Evolutionary conservation across 2,329 filamentous ascomycete genomes (phyloP).

Genomic region (Aspergillus sp.): DNA sequence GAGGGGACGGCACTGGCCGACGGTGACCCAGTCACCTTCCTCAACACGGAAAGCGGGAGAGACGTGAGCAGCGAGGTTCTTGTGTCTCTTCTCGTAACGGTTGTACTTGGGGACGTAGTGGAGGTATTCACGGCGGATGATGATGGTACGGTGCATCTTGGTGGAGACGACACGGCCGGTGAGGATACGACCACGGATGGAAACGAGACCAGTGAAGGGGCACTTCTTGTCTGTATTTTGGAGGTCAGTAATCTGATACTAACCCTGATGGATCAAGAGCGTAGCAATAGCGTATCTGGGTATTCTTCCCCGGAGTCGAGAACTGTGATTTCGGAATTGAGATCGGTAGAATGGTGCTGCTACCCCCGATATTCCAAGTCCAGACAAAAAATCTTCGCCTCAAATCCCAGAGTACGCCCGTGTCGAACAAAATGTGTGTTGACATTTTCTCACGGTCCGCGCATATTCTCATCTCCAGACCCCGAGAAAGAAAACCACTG

Average conservation of each 20-base stretch:
- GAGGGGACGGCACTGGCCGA: constrained; percentile 98
- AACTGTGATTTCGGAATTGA: constrained; percentile 14
- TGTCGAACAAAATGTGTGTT: neutral
- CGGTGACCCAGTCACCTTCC: constrained; percentile 98
- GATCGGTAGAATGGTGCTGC: neutral
- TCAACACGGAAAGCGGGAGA: constrained; percentile 99
- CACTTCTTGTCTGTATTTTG: constrained; percentile 93
- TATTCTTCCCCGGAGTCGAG: constrained; percentile 10
- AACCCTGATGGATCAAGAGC: neutral
- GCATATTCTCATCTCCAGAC: constrained; percentile 18
- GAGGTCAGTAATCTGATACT: constrained; percentile 26
- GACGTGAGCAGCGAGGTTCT: constrained; percentile 99
- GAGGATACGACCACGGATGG: constrained; percentile 99
- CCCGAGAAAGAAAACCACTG: constrained; percentile 9
- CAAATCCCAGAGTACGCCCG: neutral
- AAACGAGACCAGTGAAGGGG: constrained; percentile 98
- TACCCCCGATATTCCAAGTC: neutral
- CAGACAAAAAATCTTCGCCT: neutral
- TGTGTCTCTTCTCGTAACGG: constrained; percentile 99
- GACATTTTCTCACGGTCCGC: neutral
- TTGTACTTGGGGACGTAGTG: constrained; percentile 99
- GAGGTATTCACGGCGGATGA: constrained; percentile 99
- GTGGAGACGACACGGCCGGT: constrained; percentile 98
- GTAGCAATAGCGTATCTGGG: neutral
- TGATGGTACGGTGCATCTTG: constrained; percentile 99